These are phyloP conservation scores for Lyophyllum semitale DNA, from an alignment of 768 basidiomycete genomes.

Conservation along the genomic window DNA sequence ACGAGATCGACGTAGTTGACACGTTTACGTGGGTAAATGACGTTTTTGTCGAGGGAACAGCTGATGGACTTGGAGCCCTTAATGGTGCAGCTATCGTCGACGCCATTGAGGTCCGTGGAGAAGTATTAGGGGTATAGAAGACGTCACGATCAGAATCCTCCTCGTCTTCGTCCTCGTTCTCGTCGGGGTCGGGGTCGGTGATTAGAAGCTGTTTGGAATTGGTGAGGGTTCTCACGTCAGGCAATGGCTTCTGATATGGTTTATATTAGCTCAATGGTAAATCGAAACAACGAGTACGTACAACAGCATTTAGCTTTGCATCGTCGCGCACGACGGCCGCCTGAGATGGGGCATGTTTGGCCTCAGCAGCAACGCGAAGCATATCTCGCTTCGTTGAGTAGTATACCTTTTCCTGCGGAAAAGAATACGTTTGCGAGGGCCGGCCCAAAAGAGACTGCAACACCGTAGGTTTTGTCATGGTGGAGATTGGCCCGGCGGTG, in stretches of 20 bases:
- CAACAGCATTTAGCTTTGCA: constrained; percentile 4
- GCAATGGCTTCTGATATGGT: constrained; percentile 8
- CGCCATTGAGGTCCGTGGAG: constrained; percentile 51
- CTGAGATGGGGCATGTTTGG: constrained; percentile 13
- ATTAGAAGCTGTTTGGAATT: constrained; percentile 1
- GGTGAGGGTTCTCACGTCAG: constrained; percentile 17
- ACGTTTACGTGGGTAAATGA: constrained; percentile 23
- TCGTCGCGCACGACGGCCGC: constrained; percentile 8
- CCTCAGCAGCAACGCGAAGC: constrained; percentile 48
- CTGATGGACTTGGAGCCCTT: constrained; percentile 26
- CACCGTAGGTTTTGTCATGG: constrained; percentile 58
- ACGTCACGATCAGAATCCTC: constrained; percentile 44
- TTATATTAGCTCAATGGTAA: constrained; percentile 3
- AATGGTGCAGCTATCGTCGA: constrained; percentile 29
- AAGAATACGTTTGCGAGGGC: constrained; percentile 65
- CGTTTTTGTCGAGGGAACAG: constrained; percentile 24
- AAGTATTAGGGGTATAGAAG: constrained; percentile 65
- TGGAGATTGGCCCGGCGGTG: background rate
- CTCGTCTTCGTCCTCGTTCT: constrained; percentile 28
- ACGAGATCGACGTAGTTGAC: constrained; percentile 37
- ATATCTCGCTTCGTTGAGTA: constrained; percentile 54
- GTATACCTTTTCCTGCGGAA: constrained; percentile 47
- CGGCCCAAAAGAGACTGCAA: constrained; percentile 61
- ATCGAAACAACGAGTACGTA: constrained; percentile 6
- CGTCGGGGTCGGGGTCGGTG: constrained; percentile 14